phyloP scores from a whole-genome alignment of 1,284 basidiomycete species.

The Austropuccinia psidii region DNA sequence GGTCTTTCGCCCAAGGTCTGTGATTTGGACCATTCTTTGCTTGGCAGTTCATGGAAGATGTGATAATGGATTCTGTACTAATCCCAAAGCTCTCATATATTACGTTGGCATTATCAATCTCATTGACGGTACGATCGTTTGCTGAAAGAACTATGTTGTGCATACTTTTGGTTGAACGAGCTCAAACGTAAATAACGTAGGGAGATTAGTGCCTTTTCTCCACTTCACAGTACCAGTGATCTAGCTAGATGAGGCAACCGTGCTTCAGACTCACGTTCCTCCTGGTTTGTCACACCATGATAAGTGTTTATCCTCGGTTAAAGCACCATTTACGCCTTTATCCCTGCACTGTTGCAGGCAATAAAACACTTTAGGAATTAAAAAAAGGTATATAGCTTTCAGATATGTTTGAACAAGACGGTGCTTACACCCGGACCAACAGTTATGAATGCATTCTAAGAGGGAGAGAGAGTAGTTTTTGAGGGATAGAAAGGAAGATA shows the following conservation, averaged over 20 bases:
- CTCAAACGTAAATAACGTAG: too few relatives aligned
- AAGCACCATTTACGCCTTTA: conserved; percentile 23
- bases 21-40: not conserved
- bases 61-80: conserved; percentile 9
- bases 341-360: not conserved
- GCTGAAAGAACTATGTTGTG: conserved; percentile 15
- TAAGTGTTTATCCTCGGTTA: not conserved
- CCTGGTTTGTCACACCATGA: conserved; percentile 27
- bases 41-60: conserved; percentile 20
- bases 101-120: conserved; percentile 20
- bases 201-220: too few relatives aligned
- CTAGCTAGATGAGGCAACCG: not conserved
- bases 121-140: not conserved
- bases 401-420: not conserved
- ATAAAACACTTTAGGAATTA: not conserved
- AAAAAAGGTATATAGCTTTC: not conserved
- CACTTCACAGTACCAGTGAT: not conserved
- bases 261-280: conserved; percentile 35
- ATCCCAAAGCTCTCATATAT: conserved; percentile 1
- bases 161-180: too few relatives aligned
- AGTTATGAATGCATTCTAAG: conserved; percentile 30
- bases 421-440: conserved; percentile 12
- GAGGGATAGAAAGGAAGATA: not conserved
- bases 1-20: not conserved
- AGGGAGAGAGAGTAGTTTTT: not conserved